Percentiles rank a stretch among this genome's conserved stretches.
Evolutionary conservation across 805 yeast genomes (phyloP).

Genomic region (Candida endomychidarum): DNA sequence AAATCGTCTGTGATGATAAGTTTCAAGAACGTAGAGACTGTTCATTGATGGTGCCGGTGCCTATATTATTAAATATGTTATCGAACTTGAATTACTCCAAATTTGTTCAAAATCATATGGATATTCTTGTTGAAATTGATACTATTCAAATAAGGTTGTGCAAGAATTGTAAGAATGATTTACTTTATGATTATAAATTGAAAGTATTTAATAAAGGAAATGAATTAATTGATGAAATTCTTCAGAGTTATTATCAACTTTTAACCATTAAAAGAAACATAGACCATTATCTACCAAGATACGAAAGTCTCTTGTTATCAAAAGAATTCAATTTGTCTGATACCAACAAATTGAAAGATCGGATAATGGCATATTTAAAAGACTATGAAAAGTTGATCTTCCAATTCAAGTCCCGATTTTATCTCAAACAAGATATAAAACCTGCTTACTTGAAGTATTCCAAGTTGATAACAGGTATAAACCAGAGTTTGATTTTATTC

Average conservation of each 20-base stretch:
- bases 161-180: constrained; percentile 58
- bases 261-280: constrained; percentile 12
- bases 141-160: constrained; percentile 38
- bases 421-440: constrained; percentile 16
- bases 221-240: constrained; percentile 4
- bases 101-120: constrained; percentile 20
- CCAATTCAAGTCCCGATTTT: constrained; percentile 24
- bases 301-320: constrained; percentile 1
- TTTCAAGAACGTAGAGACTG: constrained; percentile 50
- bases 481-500: constrained; percentile 54
- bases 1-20: constrained; percentile 70
- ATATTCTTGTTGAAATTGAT: constrained; percentile 12
- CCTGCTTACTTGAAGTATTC: constrained; percentile 14
- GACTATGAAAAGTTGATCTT: constrained; percentile 30
- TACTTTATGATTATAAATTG: constrained; percentile 53
- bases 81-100: constrained; percentile 35
- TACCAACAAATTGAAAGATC: constrained; percentile 13
- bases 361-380: constrained; percentile 21
- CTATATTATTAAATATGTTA: constrained; percentile 37
- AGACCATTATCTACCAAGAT: constrained; percentile 10
- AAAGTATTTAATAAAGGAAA: neutral
- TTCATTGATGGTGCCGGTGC: constrained; percentile 67
- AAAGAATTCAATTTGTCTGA: constrained; percentile 2
- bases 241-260: constrained; percentile 11
- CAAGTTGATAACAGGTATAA: constrained; percentile 51